phyloP scores from a whole-genome alignment of 768 basidiomycete genomes.

The Trametes meyenii region DNA sequence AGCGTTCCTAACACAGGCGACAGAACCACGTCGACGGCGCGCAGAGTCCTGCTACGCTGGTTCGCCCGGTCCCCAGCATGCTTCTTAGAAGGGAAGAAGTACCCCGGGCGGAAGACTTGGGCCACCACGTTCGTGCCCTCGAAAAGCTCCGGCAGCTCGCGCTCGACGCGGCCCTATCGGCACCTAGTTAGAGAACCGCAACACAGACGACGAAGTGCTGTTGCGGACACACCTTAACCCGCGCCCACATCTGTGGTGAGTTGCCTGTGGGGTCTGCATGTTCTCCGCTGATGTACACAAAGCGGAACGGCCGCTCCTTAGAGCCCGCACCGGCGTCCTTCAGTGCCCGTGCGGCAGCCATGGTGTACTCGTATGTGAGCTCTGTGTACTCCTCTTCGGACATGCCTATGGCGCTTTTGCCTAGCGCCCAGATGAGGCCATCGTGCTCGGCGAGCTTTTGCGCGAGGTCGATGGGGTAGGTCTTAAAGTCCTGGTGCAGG shows the following conservation, averaged over 20 bases:
- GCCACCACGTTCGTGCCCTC: constrained; percentile 27
- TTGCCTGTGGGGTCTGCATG: constrained; percentile 39
- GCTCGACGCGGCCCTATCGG: constrained; percentile 37
- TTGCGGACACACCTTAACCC: constrained; percentile 38
- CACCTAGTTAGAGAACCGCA: background rate
- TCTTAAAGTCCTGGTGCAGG: constrained; percentile 38
- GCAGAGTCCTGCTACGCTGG: constrained; percentile 24
- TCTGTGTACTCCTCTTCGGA: constrained; percentile 37
- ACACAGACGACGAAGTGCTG: background rate
- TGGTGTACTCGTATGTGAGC: constrained; percentile 41
- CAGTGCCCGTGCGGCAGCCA: constrained; percentile 36
- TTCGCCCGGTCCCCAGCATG: constrained; percentile 33
- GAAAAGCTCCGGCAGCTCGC: constrained; percentile 33
- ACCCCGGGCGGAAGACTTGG: constrained; percentile 38
- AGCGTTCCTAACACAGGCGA: constrained; percentile 24
- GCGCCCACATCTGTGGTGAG: constrained; percentile 36
- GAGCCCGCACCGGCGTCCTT: constrained; percentile 33
- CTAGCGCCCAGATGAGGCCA: constrained; percentile 43
- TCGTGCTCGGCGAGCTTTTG: constrained; percentile 37
- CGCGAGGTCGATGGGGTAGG: constrained; percentile 36
- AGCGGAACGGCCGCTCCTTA: constrained; percentile 37
- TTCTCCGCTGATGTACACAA: constrained; percentile 44
- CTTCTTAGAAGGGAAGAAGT: constrained; percentile 38
- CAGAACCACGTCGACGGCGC: constrained; percentile 23
- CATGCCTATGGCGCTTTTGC: constrained; percentile 33